These are phyloP conservation scores for Hyphopichia wangnamkhiaoensis DNA, from an alignment of 1,139 yeast genomes.

Conservation along the genomic window DNA sequence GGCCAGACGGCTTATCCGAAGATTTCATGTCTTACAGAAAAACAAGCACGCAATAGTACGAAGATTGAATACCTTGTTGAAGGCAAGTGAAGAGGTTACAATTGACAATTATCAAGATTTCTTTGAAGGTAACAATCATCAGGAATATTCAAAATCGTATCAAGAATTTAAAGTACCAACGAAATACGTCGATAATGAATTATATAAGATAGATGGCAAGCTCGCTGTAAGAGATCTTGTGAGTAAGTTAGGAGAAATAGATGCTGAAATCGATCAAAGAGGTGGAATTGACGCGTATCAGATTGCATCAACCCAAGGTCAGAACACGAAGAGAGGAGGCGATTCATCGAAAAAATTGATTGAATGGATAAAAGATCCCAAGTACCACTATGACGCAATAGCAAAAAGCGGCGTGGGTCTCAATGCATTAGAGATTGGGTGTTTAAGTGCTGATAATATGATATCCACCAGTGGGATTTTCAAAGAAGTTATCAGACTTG, in stretches of 20 bases:
- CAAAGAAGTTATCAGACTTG: slow-evolving; percentile 59
- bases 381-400: slow-evolving; percentile 12
- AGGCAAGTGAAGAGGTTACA: slow-evolving; percentile 19
- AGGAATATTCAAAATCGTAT: slow-evolving; percentile 7
- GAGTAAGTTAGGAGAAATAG: slow-evolving; percentile 50
- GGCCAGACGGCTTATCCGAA: slow-evolving; percentile 65
- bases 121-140: slow-evolving; percentile 2
- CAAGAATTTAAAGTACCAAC: slow-evolving; percentile 8
- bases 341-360: slow-evolving; percentile 80
- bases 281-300: slow-evolving; percentile 82
- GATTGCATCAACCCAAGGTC: slow-evolving; percentile 86
- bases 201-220: slow-evolving; percentile 22
- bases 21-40: slow-evolving; percentile 66
- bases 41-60: slow-evolving; percentile 41
- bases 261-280: slow-evolving; percentile 55
- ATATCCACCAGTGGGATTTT: slow-evolving; percentile 63
- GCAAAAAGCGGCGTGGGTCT: slow-evolving; percentile 12
- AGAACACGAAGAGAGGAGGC: slow-evolving; percentile 75
- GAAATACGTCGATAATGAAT: slow-evolving; percentile 13
- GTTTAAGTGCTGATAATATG: slow-evolving; percentile 64
- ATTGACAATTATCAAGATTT: slow-evolving; percentile 25
- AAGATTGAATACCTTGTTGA: slow-evolving; percentile 15
- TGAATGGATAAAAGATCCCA: slow-evolving; percentile 55
- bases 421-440: slow-evolving; percentile 79
- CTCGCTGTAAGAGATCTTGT: slow-evolving; percentile 17